These are phyloP conservation scores for Leccinum fallax DNA, from an alignment of 1,284 basidiomycete genomes.

Conservation along the genomic window DNA sequence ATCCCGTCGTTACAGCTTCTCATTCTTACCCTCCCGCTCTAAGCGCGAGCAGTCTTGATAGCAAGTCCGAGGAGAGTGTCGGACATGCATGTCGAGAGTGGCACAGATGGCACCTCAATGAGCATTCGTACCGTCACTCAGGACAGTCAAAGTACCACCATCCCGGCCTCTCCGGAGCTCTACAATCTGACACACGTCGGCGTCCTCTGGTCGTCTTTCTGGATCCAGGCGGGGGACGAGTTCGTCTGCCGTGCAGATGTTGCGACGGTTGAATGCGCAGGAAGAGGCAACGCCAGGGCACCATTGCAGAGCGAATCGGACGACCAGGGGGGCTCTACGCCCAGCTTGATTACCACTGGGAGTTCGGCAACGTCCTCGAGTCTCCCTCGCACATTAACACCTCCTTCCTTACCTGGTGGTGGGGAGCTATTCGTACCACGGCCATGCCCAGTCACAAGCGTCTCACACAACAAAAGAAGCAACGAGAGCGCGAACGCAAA, in stretches of 20 bases:
- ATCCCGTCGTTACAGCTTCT: slow-evolving; percentile 29
- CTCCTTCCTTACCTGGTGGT: slow-evolving; percentile 13
- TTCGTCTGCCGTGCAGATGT: slow-evolving; percentile 20
- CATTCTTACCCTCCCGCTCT: slow-evolving; percentile 23
- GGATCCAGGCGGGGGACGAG: not conserved
- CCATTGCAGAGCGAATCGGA: slow-evolving; percentile 9
- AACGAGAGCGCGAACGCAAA: slow-evolving; percentile 93
- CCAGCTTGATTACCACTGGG: slow-evolving; percentile 26
- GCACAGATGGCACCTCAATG: slow-evolving; percentile 26
- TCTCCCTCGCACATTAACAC: slow-evolving; percentile 3
- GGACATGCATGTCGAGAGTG: slow-evolving; percentile 8
- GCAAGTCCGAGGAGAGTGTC: not conserved
- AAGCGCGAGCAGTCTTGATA: slow-evolving; percentile 15
- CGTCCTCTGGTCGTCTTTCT: slow-evolving; percentile 11
- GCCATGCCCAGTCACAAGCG: slow-evolving; percentile 74
- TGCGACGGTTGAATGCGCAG: slow-evolving; percentile 18
- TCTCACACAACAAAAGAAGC: slow-evolving; percentile 94
- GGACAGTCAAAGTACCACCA: slow-evolving; percentile 29
- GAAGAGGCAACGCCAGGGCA: slow-evolving; percentile 4
- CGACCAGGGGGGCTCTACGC: slow-evolving; percentile 22
- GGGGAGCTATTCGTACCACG: slow-evolving; percentile 17
- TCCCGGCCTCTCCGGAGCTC: slow-evolving; percentile 1
- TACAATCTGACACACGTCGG: slow-evolving; percentile 12
- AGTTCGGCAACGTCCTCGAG: slow-evolving; percentile 24
- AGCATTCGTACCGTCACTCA: slow-evolving; percentile 29